Conservation (phyloP, 2,329 filamentous ascomycete species). For the Talaromyces amestolkiae region DNA sequence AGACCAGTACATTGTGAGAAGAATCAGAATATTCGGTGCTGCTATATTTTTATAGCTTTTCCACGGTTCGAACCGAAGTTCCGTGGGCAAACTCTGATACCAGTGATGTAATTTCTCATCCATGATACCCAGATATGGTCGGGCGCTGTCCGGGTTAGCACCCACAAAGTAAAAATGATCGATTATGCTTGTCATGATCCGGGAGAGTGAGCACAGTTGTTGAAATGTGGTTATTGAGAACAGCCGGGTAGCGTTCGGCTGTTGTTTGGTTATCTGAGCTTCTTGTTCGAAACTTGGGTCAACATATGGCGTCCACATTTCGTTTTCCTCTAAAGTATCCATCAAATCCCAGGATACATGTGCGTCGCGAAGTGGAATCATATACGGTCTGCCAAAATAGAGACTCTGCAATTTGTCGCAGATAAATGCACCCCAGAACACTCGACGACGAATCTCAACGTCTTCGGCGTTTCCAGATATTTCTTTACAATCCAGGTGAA, state of each 20-base stretch:
- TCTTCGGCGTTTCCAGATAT: slow-evolving; percentile 23
- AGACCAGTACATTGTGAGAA: slow-evolving; percentile 37
- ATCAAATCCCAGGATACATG: slow-evolving; percentile 32
- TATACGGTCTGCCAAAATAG: slow-evolving; percentile 54
- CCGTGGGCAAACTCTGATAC: slow-evolving; percentile 29
- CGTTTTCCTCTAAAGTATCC: slow-evolving; percentile 32
- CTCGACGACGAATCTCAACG: slow-evolving; percentile 29
- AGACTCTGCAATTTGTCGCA: slow-evolving; percentile 55
- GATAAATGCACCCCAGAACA: slow-evolving; percentile 36
- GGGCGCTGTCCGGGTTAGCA: slow-evolving; percentile 27
- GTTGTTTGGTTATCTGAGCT: not conserved
- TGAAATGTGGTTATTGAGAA: slow-evolving; percentile 39
- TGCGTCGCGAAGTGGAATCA: slow-evolving; percentile 28
- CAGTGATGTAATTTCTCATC: slow-evolving; percentile 29
- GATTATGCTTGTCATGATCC: slow-evolving; percentile 40
- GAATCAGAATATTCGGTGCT: not conserved
- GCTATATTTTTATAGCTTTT: not conserved
- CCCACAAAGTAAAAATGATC: slow-evolving; percentile 35
- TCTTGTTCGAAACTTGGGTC: slow-evolving; percentile 16
- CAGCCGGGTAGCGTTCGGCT: not conserved
- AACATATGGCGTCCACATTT: slow-evolving; percentile 27
- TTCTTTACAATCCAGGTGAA: slow-evolving; percentile 37
- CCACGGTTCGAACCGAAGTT: slow-evolving; percentile 17
- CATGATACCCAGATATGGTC: slow-evolving; percentile 28
- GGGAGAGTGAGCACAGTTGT: slow-evolving; percentile 35